Percentiles rank a stretch among this genome's conserved stretches.
These are phyloP conservation scores for Xerophyta viscosa DNA, from an alignment of 106 monocot species.

Conservation along the genomic window DNA sequence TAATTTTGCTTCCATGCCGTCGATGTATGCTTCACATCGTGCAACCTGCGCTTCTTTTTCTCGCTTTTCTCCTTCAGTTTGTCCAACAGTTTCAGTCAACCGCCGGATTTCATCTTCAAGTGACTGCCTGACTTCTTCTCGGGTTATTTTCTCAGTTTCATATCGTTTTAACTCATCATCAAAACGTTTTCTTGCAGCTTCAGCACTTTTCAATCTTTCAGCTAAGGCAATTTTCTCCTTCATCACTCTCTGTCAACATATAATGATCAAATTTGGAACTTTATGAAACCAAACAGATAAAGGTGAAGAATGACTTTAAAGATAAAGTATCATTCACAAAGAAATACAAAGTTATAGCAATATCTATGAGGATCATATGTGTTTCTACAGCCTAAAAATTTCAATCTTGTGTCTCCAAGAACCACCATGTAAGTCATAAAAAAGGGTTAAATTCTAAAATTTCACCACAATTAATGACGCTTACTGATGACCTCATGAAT, in stretches of 20 bases:
- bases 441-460: too few species aligned
- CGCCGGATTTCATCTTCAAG: conserved; percentile 74
- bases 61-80: conserved; percentile 84
- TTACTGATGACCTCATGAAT: too few species aligned
- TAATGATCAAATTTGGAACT: too few species aligned
- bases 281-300: too few species aligned
- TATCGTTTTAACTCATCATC: conserved; percentile 89
- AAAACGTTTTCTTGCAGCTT: conserved; percentile 69
- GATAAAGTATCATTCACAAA: too few species aligned
- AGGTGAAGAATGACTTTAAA: too few species aligned
- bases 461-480: too few species aligned
- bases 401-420: too few species aligned
- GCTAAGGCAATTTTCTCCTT: conserved; percentile 86
- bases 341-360: too few species aligned
- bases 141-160: conserved; percentile 57
- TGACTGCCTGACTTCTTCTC: conserved; percentile 71
- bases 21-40: conserved; percentile 84
- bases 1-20: conserved; percentile 77
- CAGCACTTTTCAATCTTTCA: conserved; percentile 77
- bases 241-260: conserved; percentile 42
- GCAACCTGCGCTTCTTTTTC: conserved; percentile 89
- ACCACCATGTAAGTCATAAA: too few species aligned
- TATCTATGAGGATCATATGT: too few species aligned
- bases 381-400: too few species aligned
- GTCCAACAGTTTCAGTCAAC: conserved; percentile 70